Conservation (phyloP, 352 stramenopile genomes). For the Phytophthora citricola region DNA sequence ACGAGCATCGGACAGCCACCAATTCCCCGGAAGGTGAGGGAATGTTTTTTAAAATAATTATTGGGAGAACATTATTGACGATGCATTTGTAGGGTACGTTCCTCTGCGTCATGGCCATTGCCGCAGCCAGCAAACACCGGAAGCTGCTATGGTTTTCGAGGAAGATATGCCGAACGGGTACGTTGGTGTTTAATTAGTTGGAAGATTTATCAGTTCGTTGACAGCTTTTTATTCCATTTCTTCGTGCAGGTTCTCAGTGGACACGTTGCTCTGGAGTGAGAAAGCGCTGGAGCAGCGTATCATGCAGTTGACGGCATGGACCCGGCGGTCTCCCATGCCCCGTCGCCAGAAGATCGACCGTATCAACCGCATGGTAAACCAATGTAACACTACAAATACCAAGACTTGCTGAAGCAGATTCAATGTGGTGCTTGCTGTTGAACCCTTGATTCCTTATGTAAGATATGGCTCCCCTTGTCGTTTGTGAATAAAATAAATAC, state of each 20-base stretch:
- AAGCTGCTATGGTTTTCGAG: slow-evolving; percentile 11
- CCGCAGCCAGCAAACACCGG: slow-evolving; percentile 24
- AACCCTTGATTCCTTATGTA: background rate
- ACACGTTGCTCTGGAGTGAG: slow-evolving; percentile 76
- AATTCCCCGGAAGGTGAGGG: slow-evolving; percentile 58
- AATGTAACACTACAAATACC: slow-evolving; percentile 53
- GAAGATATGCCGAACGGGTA: slow-evolving; percentile 45
- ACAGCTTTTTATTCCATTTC: slow-evolving; percentile 1
- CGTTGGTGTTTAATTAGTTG: slow-evolving; percentile 4
- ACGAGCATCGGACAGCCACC: slow-evolving; percentile 58
- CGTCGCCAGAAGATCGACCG: slow-evolving; percentile 67
- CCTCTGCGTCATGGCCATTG: slow-evolving; percentile 62
- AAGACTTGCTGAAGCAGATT: slow-evolving; percentile 32
- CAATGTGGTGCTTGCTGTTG: slow-evolving; percentile 7
- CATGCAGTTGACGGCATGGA: slow-evolving; percentile 71
- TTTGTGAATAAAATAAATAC: background rate
- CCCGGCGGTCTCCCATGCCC: slow-evolving; percentile 52
- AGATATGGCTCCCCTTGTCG: too few species aligned
- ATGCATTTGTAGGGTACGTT: slow-evolving; percentile 51
- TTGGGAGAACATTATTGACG: slow-evolving; percentile 5
- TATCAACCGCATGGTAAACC: slow-evolving; percentile 76
- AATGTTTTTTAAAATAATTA: slow-evolving; percentile 2
- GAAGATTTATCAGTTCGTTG: background rate
- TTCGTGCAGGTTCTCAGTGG: slow-evolving; percentile 63
- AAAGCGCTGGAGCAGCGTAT: slow-evolving; percentile 70